Percentiles rank a stretch among this genome's conserved stretches.
Evolutionary conservation across 2,329 filamentous ascomycete species (phyloP).

Genomic region (Rosellinia necatrix): DNA sequence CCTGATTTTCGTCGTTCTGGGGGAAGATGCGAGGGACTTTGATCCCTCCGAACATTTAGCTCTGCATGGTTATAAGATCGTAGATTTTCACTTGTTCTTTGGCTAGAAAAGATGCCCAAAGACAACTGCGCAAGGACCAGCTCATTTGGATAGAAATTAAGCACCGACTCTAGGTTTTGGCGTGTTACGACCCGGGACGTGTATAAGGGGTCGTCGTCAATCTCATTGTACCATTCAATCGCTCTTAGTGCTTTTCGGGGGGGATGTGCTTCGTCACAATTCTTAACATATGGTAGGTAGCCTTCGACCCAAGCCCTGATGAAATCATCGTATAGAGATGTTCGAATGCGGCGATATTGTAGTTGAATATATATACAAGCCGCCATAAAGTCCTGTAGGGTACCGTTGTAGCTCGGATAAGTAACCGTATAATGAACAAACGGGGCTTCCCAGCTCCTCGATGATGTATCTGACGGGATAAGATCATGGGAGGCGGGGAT

Average conservation of each 20-base stretch:
- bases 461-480: background rate
- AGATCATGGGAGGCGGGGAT: background rate
- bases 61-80: background rate
- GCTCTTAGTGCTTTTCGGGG: slow-evolving; percentile 34
- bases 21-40: background rate
- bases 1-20: background rate
- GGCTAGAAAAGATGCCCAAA: slow-evolving; percentile 16
- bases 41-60: background rate
- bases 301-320: slow-evolving; percentile 41
- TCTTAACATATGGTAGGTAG: slow-evolving; percentile 39
- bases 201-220: slow-evolving; percentile 38
- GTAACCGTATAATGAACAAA: slow-evolving; percentile 37
- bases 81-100: slow-evolving; percentile 1
- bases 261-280: slow-evolving; percentile 33
- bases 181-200: slow-evolving; percentile 38
- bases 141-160: slow-evolving; percentile 38
- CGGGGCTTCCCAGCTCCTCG: slow-evolving; percentile 26
- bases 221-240: slow-evolving; percentile 43
- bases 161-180: slow-evolving; percentile 36
- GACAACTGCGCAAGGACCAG: slow-evolving; percentile 19
- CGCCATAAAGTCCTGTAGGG: slow-evolving; percentile 37
- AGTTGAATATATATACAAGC: slow-evolving; percentile 40
- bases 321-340: slow-evolving; percentile 43
- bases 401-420: slow-evolving; percentile 40
- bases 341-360: slow-evolving; percentile 34